Conservation (phyloP, 495 filamentous ascomycete genomes). For the Aspergillus bridgeri region DNA sequence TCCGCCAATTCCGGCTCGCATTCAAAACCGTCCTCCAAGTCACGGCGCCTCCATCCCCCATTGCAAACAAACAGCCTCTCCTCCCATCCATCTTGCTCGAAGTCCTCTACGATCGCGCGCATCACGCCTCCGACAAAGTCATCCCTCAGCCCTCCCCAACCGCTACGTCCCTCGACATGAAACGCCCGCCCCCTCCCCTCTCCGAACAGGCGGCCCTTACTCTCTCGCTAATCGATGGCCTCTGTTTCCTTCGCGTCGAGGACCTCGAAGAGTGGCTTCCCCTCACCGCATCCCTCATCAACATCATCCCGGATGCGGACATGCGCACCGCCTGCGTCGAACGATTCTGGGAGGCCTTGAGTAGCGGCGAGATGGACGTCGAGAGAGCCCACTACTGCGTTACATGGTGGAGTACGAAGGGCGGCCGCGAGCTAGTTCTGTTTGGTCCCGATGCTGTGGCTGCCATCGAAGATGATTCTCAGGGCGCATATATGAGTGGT, state of each 20-base stretch:
- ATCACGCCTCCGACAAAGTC: conserved; percentile 49
- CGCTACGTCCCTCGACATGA: conserved; percentile 26
- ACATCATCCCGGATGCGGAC: conserved; percentile 53
- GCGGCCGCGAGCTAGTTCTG: conserved; percentile 63
- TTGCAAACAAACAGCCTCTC: conserved; percentile 67
- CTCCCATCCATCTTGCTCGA: conserved; percentile 79
- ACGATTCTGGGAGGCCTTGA: conserved; percentile 82
- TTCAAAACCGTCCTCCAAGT: conserved; percentile 87
- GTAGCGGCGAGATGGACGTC: conserved; percentile 87
- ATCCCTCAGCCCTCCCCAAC: conserved; percentile 38
- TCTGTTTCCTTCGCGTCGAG: conserved; percentile 67
- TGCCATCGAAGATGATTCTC: conserved; percentile 19
- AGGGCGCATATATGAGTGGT: conserved; percentile 57
- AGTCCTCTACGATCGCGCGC: conserved; percentile 66
- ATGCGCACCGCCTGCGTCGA: conserved; percentile 65
- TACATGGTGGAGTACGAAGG: conserved; percentile 78
- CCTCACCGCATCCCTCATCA: conserved; percentile 64
- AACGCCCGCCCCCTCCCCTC: conserved; percentile 35
- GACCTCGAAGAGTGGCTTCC: conserved; percentile 77
- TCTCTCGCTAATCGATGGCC: conserved; percentile 76
- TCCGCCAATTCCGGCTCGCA: conserved; percentile 87
- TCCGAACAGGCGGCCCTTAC: conserved; percentile 81
- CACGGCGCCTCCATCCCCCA: conserved; percentile 73
- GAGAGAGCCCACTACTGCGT: conserved; percentile 77
- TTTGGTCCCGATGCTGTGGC: conserved; percentile 43